Percentiles rank a stretch among this genome's conserved stretches.
Conservation (phyloP, 2,329 filamentous ascomycete genomes). For the Penicillium sp. region DNA sequence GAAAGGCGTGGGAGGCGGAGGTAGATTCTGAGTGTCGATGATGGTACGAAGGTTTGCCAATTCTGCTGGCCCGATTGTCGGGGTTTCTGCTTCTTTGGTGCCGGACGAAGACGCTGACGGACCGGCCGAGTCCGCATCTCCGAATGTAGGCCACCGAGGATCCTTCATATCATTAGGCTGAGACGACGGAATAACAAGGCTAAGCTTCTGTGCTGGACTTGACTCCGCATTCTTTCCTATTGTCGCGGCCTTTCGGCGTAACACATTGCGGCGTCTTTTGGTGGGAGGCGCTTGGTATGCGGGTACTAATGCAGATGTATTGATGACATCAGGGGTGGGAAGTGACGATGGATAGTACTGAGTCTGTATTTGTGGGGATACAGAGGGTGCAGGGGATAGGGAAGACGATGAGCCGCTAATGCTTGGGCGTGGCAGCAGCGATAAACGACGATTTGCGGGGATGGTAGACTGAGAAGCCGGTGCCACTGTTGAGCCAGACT, state of each 20-base stretch:
- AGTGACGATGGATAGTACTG: conserved; percentile 11
- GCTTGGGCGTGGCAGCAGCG: conserved; percentile 28
- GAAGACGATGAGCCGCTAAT: conserved; percentile 19
- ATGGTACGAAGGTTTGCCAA: conserved; percentile 36
- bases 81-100: conserved; percentile 14
- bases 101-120: conserved; percentile 8
- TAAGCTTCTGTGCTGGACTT: conserved; percentile 25
- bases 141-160: conserved; percentile 2
- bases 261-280: conserved; percentile 35
- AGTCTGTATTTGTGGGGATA: conserved; percentile 8
- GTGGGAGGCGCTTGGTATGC: conserved; percentile 17
- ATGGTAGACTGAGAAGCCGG: conserved; percentile 19
- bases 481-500: conserved; percentile 16
- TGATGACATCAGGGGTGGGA: conserved; percentile 15
- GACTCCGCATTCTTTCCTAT: conserved; percentile 34
- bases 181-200: conserved; percentile 28
- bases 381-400: conserved; percentile 14
- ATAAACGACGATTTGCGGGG: conserved; percentile 23
- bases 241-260: conserved; percentile 41
- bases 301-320: conserved; percentile 6
- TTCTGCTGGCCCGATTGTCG: conserved; percentile 31
- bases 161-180: conserved; percentile 17
- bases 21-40: conserved; percentile 33
- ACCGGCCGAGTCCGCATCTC: conserved; percentile 11
- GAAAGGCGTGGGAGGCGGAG: conserved; percentile 36